Percentiles rank a stretch among this genome's conserved stretches.
Conservation (phyloP, 2,329 filamentous ascomycete species). For the Xylaria sp. region DNA sequence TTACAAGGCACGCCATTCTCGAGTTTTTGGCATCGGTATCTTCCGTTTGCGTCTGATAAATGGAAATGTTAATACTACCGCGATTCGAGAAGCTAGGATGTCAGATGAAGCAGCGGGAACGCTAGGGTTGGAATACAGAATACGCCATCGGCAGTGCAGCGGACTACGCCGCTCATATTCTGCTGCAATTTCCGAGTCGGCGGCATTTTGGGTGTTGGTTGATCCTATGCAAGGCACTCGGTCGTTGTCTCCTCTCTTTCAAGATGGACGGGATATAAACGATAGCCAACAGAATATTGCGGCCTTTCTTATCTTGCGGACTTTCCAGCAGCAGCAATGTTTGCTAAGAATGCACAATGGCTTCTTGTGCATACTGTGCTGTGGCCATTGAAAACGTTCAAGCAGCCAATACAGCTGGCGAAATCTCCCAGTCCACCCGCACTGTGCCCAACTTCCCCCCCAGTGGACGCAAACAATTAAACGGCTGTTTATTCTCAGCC, state of each 20-base stretch:
- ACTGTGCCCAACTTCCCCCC: not conserved
- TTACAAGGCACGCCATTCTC: conserved; percentile 17
- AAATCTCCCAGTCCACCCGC: not conserved
- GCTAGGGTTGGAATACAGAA: conserved; percentile 10
- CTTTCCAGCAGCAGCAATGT: not conserved
- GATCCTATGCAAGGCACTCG: not conserved
- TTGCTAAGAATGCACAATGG: not conserved
- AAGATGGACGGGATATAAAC: not conserved
- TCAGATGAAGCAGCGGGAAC: not conserved
- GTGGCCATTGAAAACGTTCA: not conserved
- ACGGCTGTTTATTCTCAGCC: too few relatives aligned
- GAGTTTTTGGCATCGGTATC: conserved; percentile 12
- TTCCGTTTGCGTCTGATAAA: conserved; percentile 20
- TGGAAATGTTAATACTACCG: not conserved
- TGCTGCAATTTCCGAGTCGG: not conserved
- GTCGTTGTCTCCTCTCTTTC: not conserved
- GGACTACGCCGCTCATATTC: conserved; percentile 14
- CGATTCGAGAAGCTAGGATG: not conserved
- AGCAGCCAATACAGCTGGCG: not conserved
- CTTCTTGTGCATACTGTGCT: not conserved
- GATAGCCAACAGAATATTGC: not conserved
- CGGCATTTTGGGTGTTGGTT: conserved; percentile 12
- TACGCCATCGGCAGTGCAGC: conserved; percentile 15
- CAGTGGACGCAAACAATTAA: not conserved
- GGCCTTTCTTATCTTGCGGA: not conserved